Conservation (phyloP, 2,329 filamentous ascomycete genomes). For the Epichloe hybrida region DNA sequence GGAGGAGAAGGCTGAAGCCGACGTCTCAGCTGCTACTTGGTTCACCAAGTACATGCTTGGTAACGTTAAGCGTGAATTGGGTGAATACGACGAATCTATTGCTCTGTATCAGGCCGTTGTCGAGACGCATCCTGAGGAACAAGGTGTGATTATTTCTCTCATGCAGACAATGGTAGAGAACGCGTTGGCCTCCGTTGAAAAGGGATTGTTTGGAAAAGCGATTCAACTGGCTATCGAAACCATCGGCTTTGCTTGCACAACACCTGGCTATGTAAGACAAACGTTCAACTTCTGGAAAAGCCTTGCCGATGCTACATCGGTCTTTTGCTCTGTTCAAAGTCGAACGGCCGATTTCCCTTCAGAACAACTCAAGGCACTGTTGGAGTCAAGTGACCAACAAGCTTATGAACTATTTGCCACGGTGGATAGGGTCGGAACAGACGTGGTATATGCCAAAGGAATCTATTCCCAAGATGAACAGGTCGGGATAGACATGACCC, state of each 20-base stretch:
- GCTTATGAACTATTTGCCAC: conserved; percentile 52
- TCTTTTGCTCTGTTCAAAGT: conserved; percentile 69
- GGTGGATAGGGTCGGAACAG: conserved; percentile 48
- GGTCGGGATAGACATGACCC: conserved; percentile 36
- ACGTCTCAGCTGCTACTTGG: conserved; percentile 59
- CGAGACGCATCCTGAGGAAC: conserved; percentile 53
- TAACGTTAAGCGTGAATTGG: conserved; percentile 84
- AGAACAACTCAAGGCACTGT: conserved; percentile 40
- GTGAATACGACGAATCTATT: conserved; percentile 78
- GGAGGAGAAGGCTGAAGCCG: conserved; percentile 43
- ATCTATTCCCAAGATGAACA: conserved; percentile 33
- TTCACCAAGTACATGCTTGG: conserved; percentile 95
- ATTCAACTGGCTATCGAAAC: conserved; percentile 55
- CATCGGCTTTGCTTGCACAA: conserved; percentile 51
- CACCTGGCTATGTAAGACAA: conserved; percentile 46
- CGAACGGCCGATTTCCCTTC: conserved; percentile 50
- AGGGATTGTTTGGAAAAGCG: conserved; percentile 76
- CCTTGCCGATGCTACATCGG: conserved; percentile 72
- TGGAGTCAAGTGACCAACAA: conserved; percentile 38
- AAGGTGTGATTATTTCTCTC: conserved; percentile 76
- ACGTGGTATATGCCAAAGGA: conserved; percentile 30
- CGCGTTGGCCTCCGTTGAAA: conserved; percentile 62
- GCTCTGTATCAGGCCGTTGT: conserved; percentile 63
- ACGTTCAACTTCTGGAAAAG: conserved; percentile 95
- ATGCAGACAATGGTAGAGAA: conserved; percentile 81